A percentile compares a stretch with the other conserved stretches of the same genome.
phyloP scores from a whole-genome alignment of 257 asterid species.

The Rehmannia glutinosa region DNA sequence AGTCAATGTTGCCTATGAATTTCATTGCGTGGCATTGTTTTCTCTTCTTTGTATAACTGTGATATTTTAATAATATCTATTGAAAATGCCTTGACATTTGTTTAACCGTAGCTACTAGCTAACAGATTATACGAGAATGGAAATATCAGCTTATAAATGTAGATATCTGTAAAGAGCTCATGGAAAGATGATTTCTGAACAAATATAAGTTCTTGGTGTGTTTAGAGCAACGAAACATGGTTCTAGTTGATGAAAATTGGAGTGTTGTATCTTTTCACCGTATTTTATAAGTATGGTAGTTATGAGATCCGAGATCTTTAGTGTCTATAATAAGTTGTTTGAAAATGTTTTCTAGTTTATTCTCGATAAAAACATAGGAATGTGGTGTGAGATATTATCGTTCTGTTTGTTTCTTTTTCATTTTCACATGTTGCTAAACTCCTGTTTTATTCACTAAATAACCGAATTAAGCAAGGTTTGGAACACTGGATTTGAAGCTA shows the following conservation, averaged over 20 bases:
- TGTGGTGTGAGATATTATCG: neutral
- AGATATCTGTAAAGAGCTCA: neutral
- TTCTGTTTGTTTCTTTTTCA: neutral
- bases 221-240: neutral
- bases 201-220: neutral
- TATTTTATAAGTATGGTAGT: neutral
- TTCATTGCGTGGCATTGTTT: neutral
- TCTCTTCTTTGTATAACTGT: neutral
- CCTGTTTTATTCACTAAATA: too few species aligned
- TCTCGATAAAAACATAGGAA: neutral
- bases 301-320: neutral
- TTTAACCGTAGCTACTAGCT: neutral
- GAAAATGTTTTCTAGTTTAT: neutral
- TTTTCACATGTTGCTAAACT: neutral
- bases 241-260: neutral
- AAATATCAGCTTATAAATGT: neutral
- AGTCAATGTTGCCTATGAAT: conserved; percentile 28
- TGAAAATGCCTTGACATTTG: neutral
- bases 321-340: neutral
- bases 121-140: neutral
- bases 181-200: neutral
- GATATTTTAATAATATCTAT: neutral
- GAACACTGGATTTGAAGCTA: too few species aligned
- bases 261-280: neutral
- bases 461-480: too few species aligned